A percentile compares a stretch with the other conserved stretches of the same genome.
Evolutionary conservation across 169 alveolate genomes (phyloP).

Genomic region (Plasmodium vinckei): DNA sequence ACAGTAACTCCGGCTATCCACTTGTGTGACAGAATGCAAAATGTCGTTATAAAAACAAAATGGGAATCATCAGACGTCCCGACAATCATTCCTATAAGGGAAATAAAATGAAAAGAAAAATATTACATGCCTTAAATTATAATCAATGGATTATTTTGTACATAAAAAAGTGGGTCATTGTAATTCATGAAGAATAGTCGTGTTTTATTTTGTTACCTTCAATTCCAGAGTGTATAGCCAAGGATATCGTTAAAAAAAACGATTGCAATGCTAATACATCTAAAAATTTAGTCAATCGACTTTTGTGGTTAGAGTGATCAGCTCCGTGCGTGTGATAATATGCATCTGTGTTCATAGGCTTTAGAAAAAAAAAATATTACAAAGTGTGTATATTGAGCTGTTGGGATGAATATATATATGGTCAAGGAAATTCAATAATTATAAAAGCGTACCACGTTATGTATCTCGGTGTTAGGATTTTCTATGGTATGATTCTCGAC

Average conservation of each 20-base stretch:
- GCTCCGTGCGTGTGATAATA: constrained; percentile 41
- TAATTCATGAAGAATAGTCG: background rate
- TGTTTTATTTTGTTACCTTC: constrained; percentile 25
- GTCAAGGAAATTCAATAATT: background rate
- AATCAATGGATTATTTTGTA: too few relatives aligned
- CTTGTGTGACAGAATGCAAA: constrained; percentile 59
- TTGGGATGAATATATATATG: background rate
- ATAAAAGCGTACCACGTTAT: constrained; percentile 3
- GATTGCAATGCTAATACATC: constrained; percentile 56
- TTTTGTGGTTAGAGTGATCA: constrained; percentile 3
- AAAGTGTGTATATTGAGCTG: too few relatives aligned
- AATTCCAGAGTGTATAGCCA: constrained; percentile 71
- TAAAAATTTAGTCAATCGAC: constrained; percentile 6
- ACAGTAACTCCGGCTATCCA: constrained; percentile 75
- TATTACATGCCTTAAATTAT: too few relatives aligned
- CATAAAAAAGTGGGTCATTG: background rate
- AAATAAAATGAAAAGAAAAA: background rate
- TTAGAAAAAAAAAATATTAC: background rate
- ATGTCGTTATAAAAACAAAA: constrained; percentile 44
- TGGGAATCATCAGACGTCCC: constrained; percentile 48
- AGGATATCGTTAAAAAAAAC: constrained; percentile 44
- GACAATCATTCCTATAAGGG: constrained; percentile 53
- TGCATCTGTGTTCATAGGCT: constrained; percentile 26
- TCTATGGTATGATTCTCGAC: background rate
- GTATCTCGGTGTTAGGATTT: constrained; percentile 23